Evolutionary conservation across 129 eudicot genomes (phyloP), one percentile per base, ranked within the genome.

Genomic region (Deinandra increscens): DNA sequence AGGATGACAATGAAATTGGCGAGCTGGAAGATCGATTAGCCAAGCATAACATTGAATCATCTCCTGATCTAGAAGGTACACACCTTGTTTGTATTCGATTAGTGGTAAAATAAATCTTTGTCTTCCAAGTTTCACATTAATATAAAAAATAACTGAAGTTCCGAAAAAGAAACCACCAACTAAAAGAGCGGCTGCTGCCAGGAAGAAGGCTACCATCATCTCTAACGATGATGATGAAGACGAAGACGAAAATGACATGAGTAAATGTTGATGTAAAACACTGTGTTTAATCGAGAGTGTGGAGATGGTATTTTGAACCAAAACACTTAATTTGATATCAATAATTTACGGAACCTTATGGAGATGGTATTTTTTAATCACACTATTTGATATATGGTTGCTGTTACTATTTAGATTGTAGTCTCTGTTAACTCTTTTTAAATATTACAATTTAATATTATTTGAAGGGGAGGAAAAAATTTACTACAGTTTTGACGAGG

Each of bases 31-130:
- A 85, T 15, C 79, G 94, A 4, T 85, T 92, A 49, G 98, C 98
- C 51, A 82, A 84, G 18, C 88, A 89, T 71, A 89, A 84, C 36
- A 78, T 92, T 31, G 85, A 78, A 38, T 89, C 96, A 3, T 88
- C 96, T 53, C 96, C 93, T 64, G 96, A 92, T 49, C 84, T 51
- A 15, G 95, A 85, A 62, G 95, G 98, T 92, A 83, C 31, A 51
- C 11, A 61, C 41, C 64, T 1, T 59, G 6, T 13, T 31, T 12
- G 1, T 26, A 56, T 56, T 3, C 12, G 9, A 26, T 64, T 34
- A 9, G 4, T 50, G 13, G 12, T 59, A 69, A 45, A 9, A 26
- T 26, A 45, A 23, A 29, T 66, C n/a, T 66, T 23, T 26, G 41
- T 65, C 51, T 49, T 7, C 17, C 4, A 49, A 49, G 60, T 53